A percentile compares a stretch with the other conserved stretches of the same genome.
Evolutionary conservation across 1,284 basidiomycete species (phyloP).

Genomic region (Cryptococcus jaspeensis): DNA sequence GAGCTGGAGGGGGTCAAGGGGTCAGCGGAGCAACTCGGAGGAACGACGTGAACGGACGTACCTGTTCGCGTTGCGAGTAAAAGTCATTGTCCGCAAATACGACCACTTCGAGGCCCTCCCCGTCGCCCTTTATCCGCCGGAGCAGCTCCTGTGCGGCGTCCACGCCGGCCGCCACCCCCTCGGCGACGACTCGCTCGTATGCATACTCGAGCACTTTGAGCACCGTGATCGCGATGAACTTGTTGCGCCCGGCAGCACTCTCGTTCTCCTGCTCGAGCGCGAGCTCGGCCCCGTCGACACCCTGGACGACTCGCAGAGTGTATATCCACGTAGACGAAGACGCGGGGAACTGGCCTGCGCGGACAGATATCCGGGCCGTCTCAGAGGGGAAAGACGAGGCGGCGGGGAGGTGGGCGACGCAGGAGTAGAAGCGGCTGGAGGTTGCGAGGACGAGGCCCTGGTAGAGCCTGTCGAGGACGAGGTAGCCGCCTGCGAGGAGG

Average conservation of each 20-base stretch:
- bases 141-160: constrained; percentile 45
- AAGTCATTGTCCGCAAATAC: constrained; percentile 96
- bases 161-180: constrained; percentile 51
- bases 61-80: constrained; percentile 88
- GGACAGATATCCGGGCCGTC: constrained; percentile 61
- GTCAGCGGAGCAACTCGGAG: neutral
- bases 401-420: constrained; percentile 16
- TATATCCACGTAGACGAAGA: constrained; percentile 72
- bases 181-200: constrained; percentile 58
- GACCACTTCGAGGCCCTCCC: constrained; percentile 62
- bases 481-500: constrained; percentile 88
- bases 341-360: constrained; percentile 84
- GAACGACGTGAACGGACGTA: constrained; percentile 40
- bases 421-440: constrained; percentile 87
- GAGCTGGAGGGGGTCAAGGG: constrained; percentile 56
- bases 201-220: constrained; percentile 71
- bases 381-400: constrained; percentile 52
- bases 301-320: constrained; percentile 48
- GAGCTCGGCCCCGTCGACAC: constrained; percentile 5
- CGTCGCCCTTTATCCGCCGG: constrained; percentile 9
- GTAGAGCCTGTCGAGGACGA: constrained; percentile 81
- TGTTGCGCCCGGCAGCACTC: constrained; percentile 60
- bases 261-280: constrained; percentile 17
- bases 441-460: constrained; percentile 85
- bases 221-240: constrained; percentile 87